Evolutionary conservation across 2,329 filamentous ascomycete genomes (phyloP), one percentile per base, ranked within the genome.

Genomic region (Atkinsonella hypoxylon): DNA sequence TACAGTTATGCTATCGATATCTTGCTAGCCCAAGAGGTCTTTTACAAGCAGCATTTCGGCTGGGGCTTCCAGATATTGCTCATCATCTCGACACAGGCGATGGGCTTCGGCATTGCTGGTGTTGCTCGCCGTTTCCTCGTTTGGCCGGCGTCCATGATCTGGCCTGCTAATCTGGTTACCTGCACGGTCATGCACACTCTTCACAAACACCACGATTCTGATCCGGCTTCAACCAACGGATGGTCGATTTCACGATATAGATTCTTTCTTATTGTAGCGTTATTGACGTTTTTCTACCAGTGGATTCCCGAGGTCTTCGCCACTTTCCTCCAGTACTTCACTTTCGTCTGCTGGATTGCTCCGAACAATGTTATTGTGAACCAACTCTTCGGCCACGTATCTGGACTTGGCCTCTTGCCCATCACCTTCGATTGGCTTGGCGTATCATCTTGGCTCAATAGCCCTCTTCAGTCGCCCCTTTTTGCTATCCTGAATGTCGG

Each of bases 341-440:
- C 67, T 56, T 79, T 74, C 72, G 69, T 77, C 56, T 70, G 69
- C 0, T 79, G 75, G 75, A 78, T 79, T 48, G 63, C 69, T 0
- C 74, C 74, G 0, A 55, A 63, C 12, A 72, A 70, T 47, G 56
- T 60, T 5, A 62, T 65, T 41, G 56, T 73, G 15, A 62, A 62
- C 39, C 59, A 63, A 18, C 54, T 73, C 20, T 65, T 65, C 0
- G 69, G 71, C 2, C 61, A 62, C 30, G 56, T 59, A 4, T 64
- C 60, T 15, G 71, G 70, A 1, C 55, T 73, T 1, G 79, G 76
- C 0, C 63, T 85, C 11, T 69, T 84, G 26, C 81, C 81, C 8
- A 72, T 83, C 6, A 82, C 79, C 0, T 79, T 85, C 53, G 81
- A 85, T 63, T 85, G 81, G 81, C 76, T 3, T 6, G 32, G 20